These are phyloP conservation scores for Volvariella volvacea DNA, from an alignment of 1,284 basidiomycete genomes.

Conservation along the genomic window DNA sequence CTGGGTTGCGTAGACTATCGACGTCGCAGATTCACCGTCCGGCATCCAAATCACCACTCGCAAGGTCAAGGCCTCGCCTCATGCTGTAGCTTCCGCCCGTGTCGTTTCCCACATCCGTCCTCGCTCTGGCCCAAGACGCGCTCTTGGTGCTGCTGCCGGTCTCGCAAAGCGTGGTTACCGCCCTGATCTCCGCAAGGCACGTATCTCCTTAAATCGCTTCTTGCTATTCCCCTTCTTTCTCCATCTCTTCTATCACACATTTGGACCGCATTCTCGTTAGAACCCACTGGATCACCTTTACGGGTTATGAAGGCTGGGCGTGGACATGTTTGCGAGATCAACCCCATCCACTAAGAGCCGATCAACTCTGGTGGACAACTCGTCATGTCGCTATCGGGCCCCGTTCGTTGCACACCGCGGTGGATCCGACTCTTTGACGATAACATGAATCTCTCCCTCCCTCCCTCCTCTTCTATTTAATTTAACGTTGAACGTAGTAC, in stretches of 20 bases:
- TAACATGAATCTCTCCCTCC: constrained; percentile 35
- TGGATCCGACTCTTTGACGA: constrained; percentile 64
- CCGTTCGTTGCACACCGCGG: constrained; percentile 57
- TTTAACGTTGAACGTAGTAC: constrained; percentile 10
- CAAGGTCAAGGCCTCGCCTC: constrained; percentile 60
- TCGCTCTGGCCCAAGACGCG: constrained; percentile 70
- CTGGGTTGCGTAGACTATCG: constrained; percentile 51
- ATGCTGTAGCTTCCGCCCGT: constrained; percentile 42
- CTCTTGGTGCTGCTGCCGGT: constrained; percentile 64
- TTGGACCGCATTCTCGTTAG: constrained; percentile 60
- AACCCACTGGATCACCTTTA: constrained; percentile 63
- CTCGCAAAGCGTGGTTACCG: constrained; percentile 74
- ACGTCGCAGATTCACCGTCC: constrained; percentile 51
- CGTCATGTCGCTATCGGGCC: constrained; percentile 70
- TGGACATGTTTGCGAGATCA: constrained; percentile 82
- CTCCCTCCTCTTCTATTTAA: constrained; percentile 13
- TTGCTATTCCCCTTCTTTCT: constrained; percentile 11
- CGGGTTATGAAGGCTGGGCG: constrained; percentile 73
- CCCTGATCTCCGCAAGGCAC: constrained; percentile 76
- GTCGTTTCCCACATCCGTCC: constrained; percentile 55
- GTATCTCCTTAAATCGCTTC: constrained; percentile 25
- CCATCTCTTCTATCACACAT: constrained; percentile 10
- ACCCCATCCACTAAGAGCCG: constrained; percentile 38
- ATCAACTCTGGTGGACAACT: constrained; percentile 54
- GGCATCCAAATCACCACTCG: constrained; percentile 65